Evolutionary conservation across 2,329 filamentous ascomycete genomes (phyloP).

Genomic region (Penicillium glabrum): DNA sequence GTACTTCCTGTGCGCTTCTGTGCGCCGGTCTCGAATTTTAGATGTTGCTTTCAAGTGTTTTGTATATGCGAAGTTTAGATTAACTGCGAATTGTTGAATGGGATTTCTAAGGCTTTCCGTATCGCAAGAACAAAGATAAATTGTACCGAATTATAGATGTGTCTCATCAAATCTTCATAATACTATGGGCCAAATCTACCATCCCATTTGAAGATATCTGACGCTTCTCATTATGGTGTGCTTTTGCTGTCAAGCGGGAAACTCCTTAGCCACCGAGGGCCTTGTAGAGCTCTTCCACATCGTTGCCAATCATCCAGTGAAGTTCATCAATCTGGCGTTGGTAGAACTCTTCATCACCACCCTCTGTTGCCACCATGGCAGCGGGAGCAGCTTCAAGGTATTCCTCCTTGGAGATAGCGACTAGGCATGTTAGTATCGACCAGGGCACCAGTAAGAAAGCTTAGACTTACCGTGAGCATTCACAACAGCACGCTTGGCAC

Average conservation of each 20-base stretch:
- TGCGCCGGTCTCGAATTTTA: background rate
- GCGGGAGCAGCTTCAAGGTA: conserved; percentile 5
- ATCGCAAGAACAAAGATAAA: too few species aligned
- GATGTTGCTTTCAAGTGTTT: background rate
- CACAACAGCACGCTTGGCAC: conserved; percentile 59
- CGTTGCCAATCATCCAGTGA: conserved; percentile 4
- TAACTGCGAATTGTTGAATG: too few species aligned
- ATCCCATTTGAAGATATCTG: too few species aligned
- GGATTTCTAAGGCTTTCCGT: too few species aligned
- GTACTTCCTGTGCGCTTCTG: background rate
- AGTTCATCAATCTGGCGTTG: conserved; percentile 8
- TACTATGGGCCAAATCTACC: too few species aligned
- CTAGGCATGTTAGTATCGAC: background rate
- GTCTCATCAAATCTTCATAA: too few species aligned
- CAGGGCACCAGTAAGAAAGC: background rate
- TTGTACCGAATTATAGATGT: too few species aligned
- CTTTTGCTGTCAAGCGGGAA: background rate
- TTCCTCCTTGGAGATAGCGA: conserved; percentile 11
- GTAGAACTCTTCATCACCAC: conserved; percentile 7
- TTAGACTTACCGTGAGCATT: conserved; percentile 45
- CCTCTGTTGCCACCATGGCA: conserved; percentile 1
- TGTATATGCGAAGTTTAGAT: background rate
- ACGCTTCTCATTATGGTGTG: background rate
- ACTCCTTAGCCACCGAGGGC: background rate
- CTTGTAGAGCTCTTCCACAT: conserved; percentile 8